A percentile compares a stretch with the other conserved stretches of the same genome.
These are phyloP conservation scores for Aspergillus persii DNA, from an alignment of 2,329 filamentous ascomycete genomes.

Conservation along the genomic window DNA sequence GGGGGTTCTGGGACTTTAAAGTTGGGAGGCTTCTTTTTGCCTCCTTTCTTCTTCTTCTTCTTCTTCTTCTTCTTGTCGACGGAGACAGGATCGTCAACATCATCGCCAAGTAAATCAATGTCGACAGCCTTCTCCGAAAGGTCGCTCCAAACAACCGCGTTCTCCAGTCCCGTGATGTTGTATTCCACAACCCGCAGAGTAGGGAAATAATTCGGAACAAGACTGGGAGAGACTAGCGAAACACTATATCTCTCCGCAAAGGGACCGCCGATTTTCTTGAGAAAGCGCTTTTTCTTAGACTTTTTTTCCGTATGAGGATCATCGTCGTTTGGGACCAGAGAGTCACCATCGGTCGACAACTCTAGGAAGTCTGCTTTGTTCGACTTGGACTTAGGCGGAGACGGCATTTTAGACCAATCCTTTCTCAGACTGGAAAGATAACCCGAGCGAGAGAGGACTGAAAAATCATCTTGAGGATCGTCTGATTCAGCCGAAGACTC, in stretches of 20 bases:
- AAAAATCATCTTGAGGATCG: slow-evolving; percentile 11
- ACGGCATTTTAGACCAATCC: slow-evolving; percentile 74
- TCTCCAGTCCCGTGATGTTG: slow-evolving; percentile 77
- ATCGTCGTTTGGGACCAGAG: slow-evolving; percentile 13
- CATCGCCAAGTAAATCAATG: slow-evolving; percentile 2
- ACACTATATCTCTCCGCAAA: slow-evolving; percentile 84
- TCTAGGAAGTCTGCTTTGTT: slow-evolving; percentile 12
- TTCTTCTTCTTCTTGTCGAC: slow-evolving; percentile 46
- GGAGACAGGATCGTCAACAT: slow-evolving; percentile 13
- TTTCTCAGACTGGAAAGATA: slow-evolving; percentile 77
- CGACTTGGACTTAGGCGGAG: slow-evolving; percentile 37
- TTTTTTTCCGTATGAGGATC: slow-evolving; percentile 11
- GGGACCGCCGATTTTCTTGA: slow-evolving; percentile 70
- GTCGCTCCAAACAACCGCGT: slow-evolving; percentile 39
- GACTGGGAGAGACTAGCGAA: slow-evolving; percentile 76
- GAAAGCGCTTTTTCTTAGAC: slow-evolving; percentile 50
- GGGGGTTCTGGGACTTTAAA: slow-evolving; percentile 69
- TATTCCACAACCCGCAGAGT: slow-evolving; percentile 90
- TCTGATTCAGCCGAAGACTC: slow-evolving; percentile 13
- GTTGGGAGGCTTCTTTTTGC: slow-evolving; percentile 42
- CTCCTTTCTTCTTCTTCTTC: slow-evolving; percentile 47
- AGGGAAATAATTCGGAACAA: slow-evolving; percentile 91
- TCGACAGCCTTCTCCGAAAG: neutral
- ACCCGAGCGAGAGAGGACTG: slow-evolving; percentile 66
- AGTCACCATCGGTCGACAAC: slow-evolving; percentile 11